Evolutionary conservation across 805 yeast species (phyloP).

Genomic region (Wickerhamiella slavikovae): DNA sequence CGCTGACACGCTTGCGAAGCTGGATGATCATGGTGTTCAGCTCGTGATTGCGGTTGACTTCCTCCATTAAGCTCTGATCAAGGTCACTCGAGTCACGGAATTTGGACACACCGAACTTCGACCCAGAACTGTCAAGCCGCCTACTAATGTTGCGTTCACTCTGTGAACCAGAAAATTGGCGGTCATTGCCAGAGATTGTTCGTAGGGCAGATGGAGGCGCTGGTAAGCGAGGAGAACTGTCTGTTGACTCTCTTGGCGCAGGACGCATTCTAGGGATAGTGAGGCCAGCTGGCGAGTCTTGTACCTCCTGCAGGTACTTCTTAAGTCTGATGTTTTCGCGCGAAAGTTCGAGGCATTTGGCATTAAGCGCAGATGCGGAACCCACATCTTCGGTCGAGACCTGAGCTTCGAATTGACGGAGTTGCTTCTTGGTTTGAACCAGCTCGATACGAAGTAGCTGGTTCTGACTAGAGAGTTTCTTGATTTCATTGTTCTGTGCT

Average conservation of each 20-base stretch:
- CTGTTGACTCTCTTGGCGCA: too few species aligned
- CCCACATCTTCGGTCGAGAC: too few species aligned
- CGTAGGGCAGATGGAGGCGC: conserved; percentile 9
- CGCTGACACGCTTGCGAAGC: conserved; percentile 54
- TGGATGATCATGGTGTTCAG: conserved; percentile 33
- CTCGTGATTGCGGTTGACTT: conserved; percentile 34
- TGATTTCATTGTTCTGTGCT: conserved; percentile 7
- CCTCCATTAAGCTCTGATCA: conserved; percentile 35
- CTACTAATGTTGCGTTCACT: not conserved
- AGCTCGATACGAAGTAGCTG: conserved; percentile 16
- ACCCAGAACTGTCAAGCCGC: not conserved
- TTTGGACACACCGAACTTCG: not conserved
- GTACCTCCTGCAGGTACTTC: too few species aligned
- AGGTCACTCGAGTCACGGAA: conserved; percentile 18
- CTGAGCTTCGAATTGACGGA: too few species aligned
- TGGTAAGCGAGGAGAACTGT: too few species aligned
- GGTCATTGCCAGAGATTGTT: conserved; percentile 6
- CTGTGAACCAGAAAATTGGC: not conserved
- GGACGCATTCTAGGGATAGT: too few species aligned
- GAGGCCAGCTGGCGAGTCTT: too few species aligned
- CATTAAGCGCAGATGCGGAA: too few species aligned
- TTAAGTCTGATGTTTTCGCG: too few species aligned
- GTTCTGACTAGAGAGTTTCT: conserved; percentile 13
- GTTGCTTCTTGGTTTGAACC: conserved; percentile 15
- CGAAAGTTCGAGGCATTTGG: too few species aligned